Evolutionary conservation across 2,329 filamentous ascomycete species (phyloP), one percentile per base, ranked within the genome.

Genomic region (Cryphonectria japonica): DNA sequence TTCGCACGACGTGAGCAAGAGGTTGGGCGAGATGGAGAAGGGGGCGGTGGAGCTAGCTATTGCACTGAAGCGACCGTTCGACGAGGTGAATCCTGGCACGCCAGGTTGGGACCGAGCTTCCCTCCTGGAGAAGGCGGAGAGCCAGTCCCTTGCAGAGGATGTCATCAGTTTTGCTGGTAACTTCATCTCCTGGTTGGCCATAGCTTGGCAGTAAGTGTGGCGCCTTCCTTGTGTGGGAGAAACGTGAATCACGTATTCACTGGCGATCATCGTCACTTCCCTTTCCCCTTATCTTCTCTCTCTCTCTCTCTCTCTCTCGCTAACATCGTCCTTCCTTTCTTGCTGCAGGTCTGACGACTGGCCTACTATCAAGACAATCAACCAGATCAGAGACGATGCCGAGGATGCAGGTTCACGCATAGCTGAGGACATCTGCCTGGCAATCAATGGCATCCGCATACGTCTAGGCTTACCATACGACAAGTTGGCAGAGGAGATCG

Each of bases 291-390:
- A 7, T 2, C 37, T 1, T 9, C 8, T 39, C 37, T 9, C 8
- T 39, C 37, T 39, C 9, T 39, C 37, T 39, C 5, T 4, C 29
- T 7, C 26, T 7, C 6, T 16, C 16, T 59, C 19, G 54, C 54
- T 59, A 29, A 59, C 54, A 19, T 2, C 26, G 26, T 16, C 26
- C 16, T n/a, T 3, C 22, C 9, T 19, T 50, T n/a, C 11, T 29
- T 32, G 26, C 16, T 19, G 54, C 37, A 66, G 64, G 22, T 66
- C 46, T n/a, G 64, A 41, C 13, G 64, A 66, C 64, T 66, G 64
- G 64, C 46, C 22, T 3, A 7, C 41, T 26, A 22, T 54, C 50
- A 52, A 26, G 19, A 37, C n/a, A 19, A 13, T 59, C 50, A 16
- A 67, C 11, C 13, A 52, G 52, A 19, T 29, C 14, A 43, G 34